Base-by-base conservation (phyloP, 148 eudicot species). In the Vaccinium corymbosum region DNA sequence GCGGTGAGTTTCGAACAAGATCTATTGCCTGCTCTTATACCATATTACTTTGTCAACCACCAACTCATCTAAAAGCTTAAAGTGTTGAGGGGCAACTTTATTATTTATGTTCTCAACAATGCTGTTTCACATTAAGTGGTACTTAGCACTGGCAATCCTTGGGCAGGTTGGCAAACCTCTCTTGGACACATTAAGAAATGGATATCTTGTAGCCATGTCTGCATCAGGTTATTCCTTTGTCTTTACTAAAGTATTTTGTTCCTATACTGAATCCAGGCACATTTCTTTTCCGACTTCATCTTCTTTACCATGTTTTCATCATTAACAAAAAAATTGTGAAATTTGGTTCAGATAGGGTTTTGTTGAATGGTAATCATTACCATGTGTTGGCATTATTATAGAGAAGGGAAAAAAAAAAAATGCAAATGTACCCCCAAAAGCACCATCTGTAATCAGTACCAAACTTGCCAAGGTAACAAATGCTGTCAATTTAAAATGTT, bases 201-300 rank as follows among this genome's bases (percentile, higher is more conserved):
- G 99, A 61, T 97, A 97, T 83, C 93, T 97, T 83, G 95, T 98
- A 16, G 99, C 99, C 46, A 83, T 97, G 73, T 97, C 99, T 75
- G 99, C 99, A 55, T 97, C 99, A 42, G 95, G 99, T 84, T 97
- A 97, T 85, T 97, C 99, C 20, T 97, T 91, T 83, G 88, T 97
- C 99, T 85, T 86, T 97, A 84, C 97, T 97, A 83, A 89, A 88
- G 85, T 97, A 94, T 89, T 97, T 97, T 87, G 85, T 91, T 86
- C 99, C 99, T 72, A 94, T 97, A 90, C 94, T 97, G 96, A 97
- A 97, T 87, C 96, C 97, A 83, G 99, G 99, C 86, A 90, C 73
- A 64, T 16, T 77, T 25, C 62, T 85, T 64, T 81, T 75, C 32
- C 35, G 19, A 73, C 22, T 0, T 59, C 13, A 76, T 76, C 12